phyloP scores from a whole-genome alignment of 2,329 filamentous ascomycete species.

The Ceratocystis huliohia region DNA sequence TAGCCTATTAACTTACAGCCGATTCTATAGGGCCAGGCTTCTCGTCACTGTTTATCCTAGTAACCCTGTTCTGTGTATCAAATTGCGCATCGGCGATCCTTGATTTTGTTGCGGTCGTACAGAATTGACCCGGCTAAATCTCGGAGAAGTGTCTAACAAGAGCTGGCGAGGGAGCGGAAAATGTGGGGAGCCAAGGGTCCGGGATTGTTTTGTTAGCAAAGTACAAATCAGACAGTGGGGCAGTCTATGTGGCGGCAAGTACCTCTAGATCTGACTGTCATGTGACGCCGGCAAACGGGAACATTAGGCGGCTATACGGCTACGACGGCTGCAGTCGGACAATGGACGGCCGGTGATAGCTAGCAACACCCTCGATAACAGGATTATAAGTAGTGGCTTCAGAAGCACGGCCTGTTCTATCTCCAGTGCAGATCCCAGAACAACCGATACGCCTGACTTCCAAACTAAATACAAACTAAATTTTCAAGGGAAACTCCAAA shows the following conservation, averaged over 20 bases:
- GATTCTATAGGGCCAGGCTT: too few relatives aligned
- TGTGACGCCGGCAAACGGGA: constrained; percentile 14
- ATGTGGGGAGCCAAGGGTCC: background rate
- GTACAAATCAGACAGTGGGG: background rate
- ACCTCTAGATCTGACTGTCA: background rate
- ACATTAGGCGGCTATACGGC: background rate
- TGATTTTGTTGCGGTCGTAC: background rate
- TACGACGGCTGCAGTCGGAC: background rate
- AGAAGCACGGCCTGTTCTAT: too few relatives aligned
- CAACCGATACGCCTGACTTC: too few relatives aligned
- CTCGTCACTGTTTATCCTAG: too few relatives aligned
- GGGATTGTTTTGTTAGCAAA: constrained; percentile 3
- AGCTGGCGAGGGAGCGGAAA: too few relatives aligned
- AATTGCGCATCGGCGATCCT: background rate
- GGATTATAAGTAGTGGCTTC: too few relatives aligned
- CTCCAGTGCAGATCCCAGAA: too few relatives aligned
- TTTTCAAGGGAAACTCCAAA: too few relatives aligned
- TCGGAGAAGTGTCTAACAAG: background rate
- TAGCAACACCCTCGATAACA: too few relatives aligned
- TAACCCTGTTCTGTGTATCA: background rate
- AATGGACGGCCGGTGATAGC: background rate
- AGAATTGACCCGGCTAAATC: background rate
- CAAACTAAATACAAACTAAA: too few relatives aligned
- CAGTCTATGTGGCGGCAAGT: background rate
- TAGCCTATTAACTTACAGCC: background rate